Base-by-base conservation (phyloP, 1,284 basidiomycete genomes). In the Exobasidium rhododendri region DNA sequence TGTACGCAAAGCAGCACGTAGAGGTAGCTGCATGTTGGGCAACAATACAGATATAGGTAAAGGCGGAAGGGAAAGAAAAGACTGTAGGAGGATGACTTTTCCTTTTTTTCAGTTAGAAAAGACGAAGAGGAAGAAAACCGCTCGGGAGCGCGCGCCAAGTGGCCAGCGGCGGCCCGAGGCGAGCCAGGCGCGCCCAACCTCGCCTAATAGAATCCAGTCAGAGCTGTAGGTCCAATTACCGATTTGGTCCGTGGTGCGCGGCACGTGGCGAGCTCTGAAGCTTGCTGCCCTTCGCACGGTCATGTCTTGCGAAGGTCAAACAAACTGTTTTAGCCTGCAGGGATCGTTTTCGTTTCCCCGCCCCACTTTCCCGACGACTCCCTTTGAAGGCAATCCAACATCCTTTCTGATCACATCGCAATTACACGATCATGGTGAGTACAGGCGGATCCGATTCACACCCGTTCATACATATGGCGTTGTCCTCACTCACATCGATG, bases 1-100 rank as follows among this genome's bases (percentile, higher is more conserved):
- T 58, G 58, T 56, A 54, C 72, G 72, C 59, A 66, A 69, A 30
- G 67, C 72, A 68, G 72, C 72, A 65, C 72, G 64, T 58, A 72
- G 58, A 61, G 56, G 62, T 47, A 47, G 57, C 62, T 65, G 60
- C 31, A 66, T 55, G 20, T 3, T 50, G 67, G 63, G 50, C 56
- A 53, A 54, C 31, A 24, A 52, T 26, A 10, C 7, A 52, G 46
- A 45, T 31, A 6, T 40, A 29, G 59, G 56, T 62, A 51, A 57
- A 44, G 29, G 63, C 54, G 49, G 58, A 60, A 54, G 63, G 61
- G 62, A 61, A 28, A 43, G 46, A 53, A 43, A 44, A 32, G 65
- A 53, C 35, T 32, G 43, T 17, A 35, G 52, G 43, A 29, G 53
- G 61, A 52, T 45, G 50, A 59, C 24, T 45, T 22, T 45, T 45